phyloP scores from a whole-genome alignment of 2,329 filamentous ascomycete species.

The Ophiosphaerella herpotricha region DNA sequence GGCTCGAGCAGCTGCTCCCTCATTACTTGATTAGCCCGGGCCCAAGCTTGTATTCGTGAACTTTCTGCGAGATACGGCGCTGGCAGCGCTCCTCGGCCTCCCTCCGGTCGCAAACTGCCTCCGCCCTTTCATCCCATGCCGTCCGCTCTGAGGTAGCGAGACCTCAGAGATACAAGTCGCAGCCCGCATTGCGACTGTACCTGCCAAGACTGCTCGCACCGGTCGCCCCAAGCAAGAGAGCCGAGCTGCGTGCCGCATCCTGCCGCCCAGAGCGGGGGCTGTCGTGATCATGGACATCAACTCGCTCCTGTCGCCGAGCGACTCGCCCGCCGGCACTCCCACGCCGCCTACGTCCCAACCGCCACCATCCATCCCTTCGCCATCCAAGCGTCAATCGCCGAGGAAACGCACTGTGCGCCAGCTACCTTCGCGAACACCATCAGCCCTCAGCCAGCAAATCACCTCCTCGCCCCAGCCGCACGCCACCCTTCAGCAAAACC shows the following conservation, averaged over 20 bases:
- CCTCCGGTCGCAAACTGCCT: constrained; percentile 16
- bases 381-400: constrained; percentile 35
- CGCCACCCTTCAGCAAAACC: constrained; percentile 43
- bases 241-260: background rate
- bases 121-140: constrained; percentile 25
- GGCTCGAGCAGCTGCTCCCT: constrained; percentile 13
- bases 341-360: constrained; percentile 41
- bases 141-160: constrained; percentile 19
- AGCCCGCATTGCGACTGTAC: constrained; percentile 15
- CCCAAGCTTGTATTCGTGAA: constrained; percentile 28
- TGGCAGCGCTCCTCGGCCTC: constrained; percentile 13
- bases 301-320: constrained; percentile 54
- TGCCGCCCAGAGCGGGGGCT: constrained; percentile 2
- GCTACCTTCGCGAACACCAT: constrained; percentile 47
- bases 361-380: constrained; percentile 31
- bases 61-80: constrained; percentile 25
- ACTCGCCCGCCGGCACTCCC: constrained; percentile 47
- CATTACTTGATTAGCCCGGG: constrained; percentile 28
- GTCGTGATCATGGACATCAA: constrained; percentile 54
- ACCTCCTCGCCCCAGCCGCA: constrained; percentile 40
- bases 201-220: background rate
- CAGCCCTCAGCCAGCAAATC: constrained; percentile 51
- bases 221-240: background rate
- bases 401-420: constrained; percentile 39
- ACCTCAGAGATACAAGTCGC: constrained; percentile 12